Evolutionary conservation across 2,329 filamentous ascomycete species (phyloP).

Genomic region (Fusarium cyanostomum): DNA sequence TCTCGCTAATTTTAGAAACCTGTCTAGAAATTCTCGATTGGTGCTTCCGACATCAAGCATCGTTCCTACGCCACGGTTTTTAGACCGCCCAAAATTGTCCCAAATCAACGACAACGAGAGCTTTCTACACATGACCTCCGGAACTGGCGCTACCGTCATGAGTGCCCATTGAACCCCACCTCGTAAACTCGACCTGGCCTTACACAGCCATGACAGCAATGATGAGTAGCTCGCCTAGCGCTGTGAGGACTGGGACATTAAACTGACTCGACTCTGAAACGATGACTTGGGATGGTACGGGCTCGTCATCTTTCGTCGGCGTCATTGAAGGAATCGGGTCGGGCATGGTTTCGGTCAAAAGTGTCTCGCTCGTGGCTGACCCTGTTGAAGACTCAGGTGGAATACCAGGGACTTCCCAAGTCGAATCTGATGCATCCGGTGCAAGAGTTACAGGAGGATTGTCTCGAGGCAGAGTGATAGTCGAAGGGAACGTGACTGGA

Average conservation of each 20-base stretch:
- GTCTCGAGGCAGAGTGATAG: background rate
- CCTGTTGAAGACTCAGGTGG: background rate
- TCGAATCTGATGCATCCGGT: background rate
- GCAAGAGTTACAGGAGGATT: background rate
- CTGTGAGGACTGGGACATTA: constrained; percentile 32
- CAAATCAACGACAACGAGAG: constrained; percentile 16
- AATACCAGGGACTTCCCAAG: background rate
- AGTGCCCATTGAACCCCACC: background rate
- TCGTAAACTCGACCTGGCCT: background rate
- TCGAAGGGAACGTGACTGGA: constrained; percentile 2
- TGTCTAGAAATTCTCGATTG: background rate
- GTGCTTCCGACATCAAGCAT: background rate
- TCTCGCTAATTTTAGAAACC: background rate
- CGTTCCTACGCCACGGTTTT: background rate
- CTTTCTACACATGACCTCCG: constrained; percentile 1
- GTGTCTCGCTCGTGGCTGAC: constrained; percentile 8
- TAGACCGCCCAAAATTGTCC: constrained; percentile 17
- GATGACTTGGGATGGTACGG: constrained; percentile 42
- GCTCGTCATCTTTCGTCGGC: constrained; percentile 27
- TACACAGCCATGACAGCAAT: constrained; percentile 36
- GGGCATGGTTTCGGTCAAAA: constrained; percentile 33
- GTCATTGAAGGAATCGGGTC: constrained; percentile 36
- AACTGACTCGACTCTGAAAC: constrained; percentile 41
- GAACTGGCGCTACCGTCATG: background rate
- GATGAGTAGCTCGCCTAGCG: constrained; percentile 40